Evolutionary conservation across 352 stramenopile species (phyloP), one percentile per base, ranked within the genome.

Genomic region (Phytophthora boehmeriae): DNA sequence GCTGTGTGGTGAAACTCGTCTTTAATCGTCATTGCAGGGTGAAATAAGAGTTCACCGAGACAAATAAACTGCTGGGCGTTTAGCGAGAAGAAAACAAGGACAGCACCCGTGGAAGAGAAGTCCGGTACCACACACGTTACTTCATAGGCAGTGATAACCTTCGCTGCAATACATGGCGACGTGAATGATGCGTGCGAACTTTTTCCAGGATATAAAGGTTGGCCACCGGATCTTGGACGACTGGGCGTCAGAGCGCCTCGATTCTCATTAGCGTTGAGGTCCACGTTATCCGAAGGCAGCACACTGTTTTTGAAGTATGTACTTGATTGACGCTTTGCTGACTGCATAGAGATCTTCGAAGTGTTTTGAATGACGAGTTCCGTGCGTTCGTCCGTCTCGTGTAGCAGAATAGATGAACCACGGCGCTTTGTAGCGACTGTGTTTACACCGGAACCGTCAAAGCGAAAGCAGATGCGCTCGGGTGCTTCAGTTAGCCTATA

Each of bases 31-130:
- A 90, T 65, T 1, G 80, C 62, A 0, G 78, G 68, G 48, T 92
- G 83, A 22, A 90, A 73, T 17, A 76, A 50, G 1, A 92, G 27
- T 16, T 82, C 75, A 0, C 83, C 83, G 1, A 92, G 63, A 36
- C 61, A 84, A 10, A 90, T 61, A 17, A 92, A 92, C 56, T 92
- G 80, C 66, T 92, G 83, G 2, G 83, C 72, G 19, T 92, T 92
- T 27, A 82, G 73, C 1, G 83, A 92, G 32, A 92, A 75, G 28
- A 74, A 86, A 16, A 92, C 77, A 14, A 73, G 41, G 4, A 89
- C 71, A 5, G 46, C 34, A 0, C 78, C 78, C 5, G 67, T 45
- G 19, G 52, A 61, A 6, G 67, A 67, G 45, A 90, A 90, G 8
- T 90, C 78, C 0, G 83, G 83, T 9, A 92, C 74, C 3, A 66